Conservation (phyloP, 2,329 filamentous ascomycete species). For the Ploettnerulaceae sp. region DNA sequence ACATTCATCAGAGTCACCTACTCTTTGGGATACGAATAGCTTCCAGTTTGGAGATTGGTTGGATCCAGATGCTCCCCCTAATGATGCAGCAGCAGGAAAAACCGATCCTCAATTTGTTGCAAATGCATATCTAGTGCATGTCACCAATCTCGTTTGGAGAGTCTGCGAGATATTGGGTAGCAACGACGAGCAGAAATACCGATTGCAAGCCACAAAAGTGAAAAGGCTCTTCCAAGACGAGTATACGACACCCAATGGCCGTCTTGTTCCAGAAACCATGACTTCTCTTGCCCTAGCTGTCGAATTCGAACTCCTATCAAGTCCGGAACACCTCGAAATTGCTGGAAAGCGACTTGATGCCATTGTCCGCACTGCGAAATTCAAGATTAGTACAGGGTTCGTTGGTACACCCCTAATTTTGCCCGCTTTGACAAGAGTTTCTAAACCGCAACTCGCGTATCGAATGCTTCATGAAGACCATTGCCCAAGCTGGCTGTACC, state of each 20-base stretch:
- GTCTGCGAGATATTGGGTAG: conserved; percentile 33
- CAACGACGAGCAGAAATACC: conserved; percentile 26
- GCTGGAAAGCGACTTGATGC: conserved; percentile 21
- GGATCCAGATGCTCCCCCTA: conserved; percentile 42
- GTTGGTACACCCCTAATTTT: conserved; percentile 30
- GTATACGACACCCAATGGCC: conserved; percentile 27
- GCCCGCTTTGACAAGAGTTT: conserved; percentile 14
- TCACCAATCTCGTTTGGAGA: conserved; percentile 37
- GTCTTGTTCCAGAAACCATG: conserved; percentile 29
- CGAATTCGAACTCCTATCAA: conserved; percentile 22
- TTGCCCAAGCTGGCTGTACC: conserved; percentile 33
- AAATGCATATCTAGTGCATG: conserved; percentile 44
- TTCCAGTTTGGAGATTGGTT: conserved; percentile 46
- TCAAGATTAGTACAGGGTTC: conserved; percentile 31
- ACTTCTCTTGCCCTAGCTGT: conserved; percentile 30
- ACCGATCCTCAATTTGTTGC: conserved; percentile 41
- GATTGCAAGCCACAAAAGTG: conserved; percentile 20
- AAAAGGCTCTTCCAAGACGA: conserved; percentile 28
- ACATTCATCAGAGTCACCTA: too few relatives aligned
- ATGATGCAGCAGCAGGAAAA: conserved; percentile 37
- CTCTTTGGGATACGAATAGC: conserved; percentile 38
- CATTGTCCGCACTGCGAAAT: conserved; percentile 20
- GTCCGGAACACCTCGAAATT: not conserved
- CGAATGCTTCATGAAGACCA: conserved; percentile 37
- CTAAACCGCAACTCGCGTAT: conserved; percentile 30